Conservation (phyloP, 2,329 filamentous ascomycete species). For the Gremmenia infestans region DNA sequence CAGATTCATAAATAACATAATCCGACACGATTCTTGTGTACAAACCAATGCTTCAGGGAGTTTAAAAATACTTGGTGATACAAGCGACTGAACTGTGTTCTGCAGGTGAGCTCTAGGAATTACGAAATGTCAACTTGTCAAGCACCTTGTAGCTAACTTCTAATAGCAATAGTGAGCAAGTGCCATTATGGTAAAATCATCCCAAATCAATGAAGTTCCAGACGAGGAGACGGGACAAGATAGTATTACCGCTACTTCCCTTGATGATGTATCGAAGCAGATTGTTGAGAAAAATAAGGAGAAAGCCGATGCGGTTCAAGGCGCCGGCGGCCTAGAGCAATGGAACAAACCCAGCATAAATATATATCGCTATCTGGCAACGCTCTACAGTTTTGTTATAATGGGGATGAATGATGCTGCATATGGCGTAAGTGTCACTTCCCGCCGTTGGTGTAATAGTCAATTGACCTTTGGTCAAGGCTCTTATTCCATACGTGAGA, state of each 20-base stretch:
- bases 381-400: constrained; percentile 57
- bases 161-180: background rate
- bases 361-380: constrained; percentile 51
- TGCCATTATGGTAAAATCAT: background rate
- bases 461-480: constrained; percentile 27
- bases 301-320: constrained; percentile 1
- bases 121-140: no score
- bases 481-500: constrained; percentile 41
- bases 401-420: constrained; percentile 67
- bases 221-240: background rate
- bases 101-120: no score
- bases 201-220: background rate
- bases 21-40: no score
- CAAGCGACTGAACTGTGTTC: no score
- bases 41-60: no score
- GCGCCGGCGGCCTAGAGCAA: constrained; percentile 36
- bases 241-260: background rate
- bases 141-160: background rate
- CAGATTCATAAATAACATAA: no score
- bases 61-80: background rate
- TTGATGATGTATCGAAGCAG: constrained; percentile 7
- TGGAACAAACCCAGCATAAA: constrained; percentile 62
- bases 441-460: background rate
- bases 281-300: constrained; percentile 5
- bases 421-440: constrained; percentile 16